Base-by-base conservation (phyloP, 805 yeast species). In the Brettanomyces naardenensis region DNA sequence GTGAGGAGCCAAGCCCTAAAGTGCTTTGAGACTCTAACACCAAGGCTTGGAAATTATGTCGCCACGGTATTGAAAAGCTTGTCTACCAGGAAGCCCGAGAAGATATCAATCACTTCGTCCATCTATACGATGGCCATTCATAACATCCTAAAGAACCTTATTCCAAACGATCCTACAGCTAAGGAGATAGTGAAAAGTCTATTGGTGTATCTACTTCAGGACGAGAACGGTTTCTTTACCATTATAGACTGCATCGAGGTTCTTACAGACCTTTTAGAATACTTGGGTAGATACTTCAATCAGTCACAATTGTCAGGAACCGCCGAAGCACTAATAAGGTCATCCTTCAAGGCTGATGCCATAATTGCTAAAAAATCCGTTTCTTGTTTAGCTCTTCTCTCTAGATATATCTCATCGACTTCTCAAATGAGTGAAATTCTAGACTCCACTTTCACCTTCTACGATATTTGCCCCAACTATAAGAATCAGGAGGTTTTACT, bases 1-100 rank as follows among this genome's bases (percentile, higher is more conserved):
- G 89, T 85, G 1, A 84, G 83, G 52, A 77, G 73, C 47, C 84
- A 80, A 53, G 81, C 92, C 0, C 72, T 83, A 33, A 74, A 75
- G 44, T 71, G 81, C 35, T 53, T 61, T 33, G 50, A 49, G 29
- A 47, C 49, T 5, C 46, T 71, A 27, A 55, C 71, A n/a, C 62
- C 66, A 13, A 40, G 38, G 28, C 47, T 72, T 26, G 54, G 60
- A 11, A 46, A 52, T 26, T 58, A 56, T 7, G 60, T 58, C 13
- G 46, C 56, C 4, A 41, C 54, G n/a, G 51, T 54, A 3, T 48
- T 71, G 10, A 45, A 65, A 6, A 37, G 46, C 1, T 42, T 57
- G n/a, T 33, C 51, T 6, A 38, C 39, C 19, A 51, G 48, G 34
- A 51, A 45, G 28, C 54, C 57, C 11, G 52, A 45, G 10, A 50